Percentiles rank a stretch among this genome's conserved stretches.
These are phyloP conservation scores for Hypomyces rosellus DNA, from an alignment of 2,329 filamentous ascomycete genomes.

Conservation along the genomic window DNA sequence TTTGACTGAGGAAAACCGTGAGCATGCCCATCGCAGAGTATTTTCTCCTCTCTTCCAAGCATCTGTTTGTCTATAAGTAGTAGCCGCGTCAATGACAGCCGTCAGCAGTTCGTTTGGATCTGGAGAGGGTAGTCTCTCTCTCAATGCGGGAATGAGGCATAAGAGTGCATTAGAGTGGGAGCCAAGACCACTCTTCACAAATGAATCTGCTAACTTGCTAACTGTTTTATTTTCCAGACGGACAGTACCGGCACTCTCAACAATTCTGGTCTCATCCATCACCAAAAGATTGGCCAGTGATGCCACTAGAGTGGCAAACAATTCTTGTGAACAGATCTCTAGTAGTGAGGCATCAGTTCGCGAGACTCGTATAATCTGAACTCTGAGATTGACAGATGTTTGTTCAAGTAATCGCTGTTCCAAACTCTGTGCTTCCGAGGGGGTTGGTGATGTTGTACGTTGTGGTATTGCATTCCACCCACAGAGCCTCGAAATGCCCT, in stretches of 20 bases:
- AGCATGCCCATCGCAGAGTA: background rate
- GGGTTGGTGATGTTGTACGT: background rate
- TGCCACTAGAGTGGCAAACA: background rate
- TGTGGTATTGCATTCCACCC: background rate
- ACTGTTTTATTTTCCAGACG: background rate
- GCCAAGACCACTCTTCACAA: conserved; percentile 3
- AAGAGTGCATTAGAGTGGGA: conserved; percentile 8
- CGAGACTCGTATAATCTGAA: background rate
- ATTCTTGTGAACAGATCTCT: background rate
- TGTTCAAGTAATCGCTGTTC: background rate
- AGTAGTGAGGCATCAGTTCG: background rate
- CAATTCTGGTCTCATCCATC: background rate
- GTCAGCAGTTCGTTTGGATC: background rate
- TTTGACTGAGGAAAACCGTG: background rate
- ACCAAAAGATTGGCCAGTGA: background rate
- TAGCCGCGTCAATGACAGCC: background rate
- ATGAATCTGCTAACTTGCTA: background rate
- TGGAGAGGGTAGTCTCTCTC: background rate
- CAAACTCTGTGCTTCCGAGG: background rate
- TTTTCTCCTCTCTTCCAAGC: background rate
- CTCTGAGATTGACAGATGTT: background rate
- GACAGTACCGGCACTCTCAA: background rate
- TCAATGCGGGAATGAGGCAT: conserved; percentile 11
- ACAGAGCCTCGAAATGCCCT: background rate
- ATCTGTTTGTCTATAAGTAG: background rate